phyloP scores from a whole-genome alignment of 345 rosid species.

The Lagerstroemia speciosa region DNA sequence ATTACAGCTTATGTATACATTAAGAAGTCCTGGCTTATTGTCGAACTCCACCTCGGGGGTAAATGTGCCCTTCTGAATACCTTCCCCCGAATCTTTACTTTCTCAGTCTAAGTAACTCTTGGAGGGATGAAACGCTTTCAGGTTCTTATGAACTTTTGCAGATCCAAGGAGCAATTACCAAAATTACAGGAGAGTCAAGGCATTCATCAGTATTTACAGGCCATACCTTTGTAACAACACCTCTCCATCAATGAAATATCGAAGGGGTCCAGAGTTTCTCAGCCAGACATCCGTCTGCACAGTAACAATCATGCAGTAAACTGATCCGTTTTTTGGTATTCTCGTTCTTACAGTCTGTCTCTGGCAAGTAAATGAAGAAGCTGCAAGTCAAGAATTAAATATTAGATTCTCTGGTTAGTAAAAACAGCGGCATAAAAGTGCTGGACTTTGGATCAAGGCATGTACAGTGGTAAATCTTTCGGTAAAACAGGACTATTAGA shows the following conservation, averaged over 20 bases:
- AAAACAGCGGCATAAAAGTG: not conserved
- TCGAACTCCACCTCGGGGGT: not conserved
- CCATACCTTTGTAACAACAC: not conserved
- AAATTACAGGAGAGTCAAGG: not conserved
- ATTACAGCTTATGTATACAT: slow-evolving; percentile 1
- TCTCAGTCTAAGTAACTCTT: not conserved
- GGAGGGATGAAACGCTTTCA: not conserved
- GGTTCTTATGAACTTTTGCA: not conserved
- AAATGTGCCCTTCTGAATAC: not conserved
- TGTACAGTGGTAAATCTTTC: not conserved
- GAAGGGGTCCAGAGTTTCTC: slow-evolving; percentile 5
- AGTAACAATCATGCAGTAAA: not conserved
- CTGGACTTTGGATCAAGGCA: too few relatives aligned
- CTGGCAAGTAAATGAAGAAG: slow-evolving; percentile 2
- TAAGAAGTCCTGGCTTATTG: not conserved
- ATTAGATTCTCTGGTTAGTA: not conserved
- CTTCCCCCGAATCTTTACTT: not conserved
- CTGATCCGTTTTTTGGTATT: not conserved
- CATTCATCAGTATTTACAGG: slow-evolving; percentile 3
- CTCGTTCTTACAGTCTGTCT: not conserved
- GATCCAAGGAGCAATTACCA: not conserved
- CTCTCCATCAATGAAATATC: not conserved
- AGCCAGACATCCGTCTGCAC: not conserved
- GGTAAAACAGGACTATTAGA: not conserved
- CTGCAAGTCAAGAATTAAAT: not conserved